These are phyloP conservation scores for Tephrocybe sp. DNA, from an alignment of 768 basidiomycete species.

Conservation along the genomic window DNA sequence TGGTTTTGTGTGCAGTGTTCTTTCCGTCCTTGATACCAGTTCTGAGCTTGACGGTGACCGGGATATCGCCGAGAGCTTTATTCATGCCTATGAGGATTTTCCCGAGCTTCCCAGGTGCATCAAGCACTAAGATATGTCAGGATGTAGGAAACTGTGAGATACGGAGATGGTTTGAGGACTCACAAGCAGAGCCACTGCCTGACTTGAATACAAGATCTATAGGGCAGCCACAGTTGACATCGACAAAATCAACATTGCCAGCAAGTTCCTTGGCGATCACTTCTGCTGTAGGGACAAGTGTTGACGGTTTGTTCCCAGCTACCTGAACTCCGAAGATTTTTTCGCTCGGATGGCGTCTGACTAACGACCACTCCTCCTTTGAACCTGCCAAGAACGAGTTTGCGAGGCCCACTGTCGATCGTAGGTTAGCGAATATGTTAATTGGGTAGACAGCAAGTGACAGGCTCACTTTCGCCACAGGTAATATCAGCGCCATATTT, in stretches of 20 bases:
- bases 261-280: conserved; percentile 69
- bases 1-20: conserved; percentile 88
- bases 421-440: neutral
- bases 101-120: conserved; percentile 77
- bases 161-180: conserved; percentile 32
- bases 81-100: conserved; percentile 92
- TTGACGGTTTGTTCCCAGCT: conserved; percentile 82
- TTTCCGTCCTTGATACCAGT: conserved; percentile 90
- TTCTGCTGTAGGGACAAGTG: conserved; percentile 81
- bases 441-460: neutral
- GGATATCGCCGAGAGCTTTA: conserved; percentile 84
- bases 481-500: conserved; percentile 91
- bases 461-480: conserved; percentile 79
- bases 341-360: conserved; percentile 87
- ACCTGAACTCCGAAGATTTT: conserved; percentile 88
- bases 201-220: conserved; percentile 94
- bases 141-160: neutral
- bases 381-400: conserved; percentile 86
- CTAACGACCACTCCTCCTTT: conserved; percentile 93
- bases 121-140: conserved; percentile 60
- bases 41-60: conserved; percentile 88
- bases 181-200: conserved; percentile 88
- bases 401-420: conserved; percentile 79
- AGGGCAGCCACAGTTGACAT: conserved; percentile 96
- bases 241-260: conserved; percentile 81